Evolutionary conservation across 176 grass and related monocot genomes (phyloP).

Genomic region (Secale cereale): DNA sequence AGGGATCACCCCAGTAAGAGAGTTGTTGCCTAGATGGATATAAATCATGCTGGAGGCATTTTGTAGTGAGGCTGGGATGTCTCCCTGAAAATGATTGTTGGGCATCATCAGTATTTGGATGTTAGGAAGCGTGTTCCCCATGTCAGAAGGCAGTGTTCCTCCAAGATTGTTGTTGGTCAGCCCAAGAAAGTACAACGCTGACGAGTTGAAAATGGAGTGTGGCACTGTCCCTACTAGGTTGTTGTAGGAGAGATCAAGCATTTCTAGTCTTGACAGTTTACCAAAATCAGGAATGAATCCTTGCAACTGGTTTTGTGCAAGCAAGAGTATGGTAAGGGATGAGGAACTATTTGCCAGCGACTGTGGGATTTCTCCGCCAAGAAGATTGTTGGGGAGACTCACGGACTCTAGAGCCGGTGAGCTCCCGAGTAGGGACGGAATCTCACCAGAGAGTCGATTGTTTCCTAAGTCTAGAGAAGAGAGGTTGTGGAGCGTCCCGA

Average conservation of each 20-base stretch:
- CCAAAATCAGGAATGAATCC: constrained; percentile 33
- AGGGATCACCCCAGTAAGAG: constrained; percentile 20
- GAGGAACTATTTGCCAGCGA: constrained; percentile 25
- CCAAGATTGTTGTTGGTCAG: constrained; percentile 22
- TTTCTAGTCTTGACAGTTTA: neutral
- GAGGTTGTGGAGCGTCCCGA: constrained; percentile 26
- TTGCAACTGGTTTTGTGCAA: constrained; percentile 25
- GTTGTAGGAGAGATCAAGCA: constrained; percentile 17
- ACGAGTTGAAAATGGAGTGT: neutral
- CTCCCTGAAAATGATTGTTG: constrained; percentile 16
- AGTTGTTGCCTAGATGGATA: constrained; percentile 20
- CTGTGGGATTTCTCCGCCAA: constrained; percentile 23
- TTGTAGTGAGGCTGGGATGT: constrained; percentile 31
- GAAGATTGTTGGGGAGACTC: constrained; percentile 26
- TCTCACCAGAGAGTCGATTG: constrained; percentile 16
- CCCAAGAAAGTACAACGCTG: neutral
- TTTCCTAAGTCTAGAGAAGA: constrained; percentile 12
- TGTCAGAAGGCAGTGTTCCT: neutral
- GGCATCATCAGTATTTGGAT: neutral
- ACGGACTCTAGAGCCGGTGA: neutral
- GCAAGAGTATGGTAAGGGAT: constrained; percentile 2
- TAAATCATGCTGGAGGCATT: constrained; percentile 12
- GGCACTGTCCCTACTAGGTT: constrained; percentile 16
- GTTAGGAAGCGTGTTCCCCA: neutral
- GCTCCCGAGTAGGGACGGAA: constrained; percentile 23